Evolutionary conservation across 805 yeast species (phyloP).

Genomic region (Spencermartinsiella europaea): DNA sequence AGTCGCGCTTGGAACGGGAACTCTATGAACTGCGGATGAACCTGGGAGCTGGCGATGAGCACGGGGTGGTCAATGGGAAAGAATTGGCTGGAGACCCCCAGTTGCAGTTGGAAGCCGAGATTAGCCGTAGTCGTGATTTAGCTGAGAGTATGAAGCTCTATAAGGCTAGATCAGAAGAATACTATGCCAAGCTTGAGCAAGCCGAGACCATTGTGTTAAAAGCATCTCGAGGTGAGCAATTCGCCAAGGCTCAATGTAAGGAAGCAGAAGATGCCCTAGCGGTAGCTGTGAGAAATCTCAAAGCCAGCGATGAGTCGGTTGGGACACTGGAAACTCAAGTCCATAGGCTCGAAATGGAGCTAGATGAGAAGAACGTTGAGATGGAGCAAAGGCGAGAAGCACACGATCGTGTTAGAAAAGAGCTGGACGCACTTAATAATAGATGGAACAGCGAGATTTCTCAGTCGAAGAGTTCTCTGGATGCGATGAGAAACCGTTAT

Average conservation of each 20-base stretch:
- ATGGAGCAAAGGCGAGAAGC: slow-evolving; percentile 45
- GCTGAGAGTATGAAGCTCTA: slow-evolving; percentile 53
- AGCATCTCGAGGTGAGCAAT: slow-evolving; percentile 56
- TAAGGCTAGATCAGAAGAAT: slow-evolving; percentile 67
- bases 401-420: slow-evolving; percentile 50
- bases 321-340: slow-evolving; percentile 49
- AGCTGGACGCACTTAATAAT: slow-evolving; percentile 47
- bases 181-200: slow-evolving; percentile 63
- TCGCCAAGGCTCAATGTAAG: slow-evolving; percentile 46
- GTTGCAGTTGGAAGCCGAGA: slow-evolving; percentile 52
- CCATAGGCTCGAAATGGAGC: slow-evolving; percentile 47
- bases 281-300: slow-evolving; percentile 45
- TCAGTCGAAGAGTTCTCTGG: slow-evolving; percentile 51
- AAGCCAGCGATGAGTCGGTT: slow-evolving; percentile 47
- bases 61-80: slow-evolving; percentile 5
- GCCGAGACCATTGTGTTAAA: slow-evolving; percentile 70
- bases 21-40: slow-evolving; percentile 4
- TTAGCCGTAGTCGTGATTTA: slow-evolving; percentile 52
- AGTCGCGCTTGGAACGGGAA: slow-evolving; percentile 16
- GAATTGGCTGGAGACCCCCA: slow-evolving; percentile 27
- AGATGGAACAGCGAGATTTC: slow-evolving; percentile 64
- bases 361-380: slow-evolving; percentile 55
- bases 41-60: neutral
- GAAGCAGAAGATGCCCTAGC: slow-evolving; percentile 47
- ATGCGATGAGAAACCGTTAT: slow-evolving; percentile 25